Evolutionary conservation across 2,329 filamentous ascomycete species (phyloP).

Genomic region (Colletotrichum trifolii): DNA sequence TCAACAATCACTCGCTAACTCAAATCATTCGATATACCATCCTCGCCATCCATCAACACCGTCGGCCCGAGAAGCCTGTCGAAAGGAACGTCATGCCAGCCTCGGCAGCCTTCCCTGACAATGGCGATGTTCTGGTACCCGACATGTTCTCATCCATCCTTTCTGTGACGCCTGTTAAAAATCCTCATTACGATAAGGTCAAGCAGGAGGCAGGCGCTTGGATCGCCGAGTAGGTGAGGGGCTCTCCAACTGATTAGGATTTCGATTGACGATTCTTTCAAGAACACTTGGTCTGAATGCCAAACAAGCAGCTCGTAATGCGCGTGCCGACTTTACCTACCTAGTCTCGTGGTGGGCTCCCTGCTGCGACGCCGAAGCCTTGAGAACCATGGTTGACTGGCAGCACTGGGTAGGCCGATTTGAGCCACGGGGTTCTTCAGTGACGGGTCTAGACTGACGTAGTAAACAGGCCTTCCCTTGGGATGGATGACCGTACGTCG

Average conservation of each 20-base stretch:
- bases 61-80: too few species aligned
- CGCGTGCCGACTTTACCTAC: neutral
- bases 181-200: neutral
- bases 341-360: conserved; percentile 8
- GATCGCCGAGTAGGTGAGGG: neutral
- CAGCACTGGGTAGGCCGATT: neutral
- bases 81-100: too few species aligned
- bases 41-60: too few species aligned
- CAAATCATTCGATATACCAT: too few species aligned
- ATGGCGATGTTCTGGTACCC: neutral
- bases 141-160: conserved; percentile 6
- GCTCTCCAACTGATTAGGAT: too few species aligned
- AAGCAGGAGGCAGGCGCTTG: neutral
- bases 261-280: neutral
- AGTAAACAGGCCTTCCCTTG: neutral
- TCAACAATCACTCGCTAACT: too few species aligned
- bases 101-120: too few species aligned
- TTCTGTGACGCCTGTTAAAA: conserved; percentile 1
- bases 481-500: conserved; percentile 4
- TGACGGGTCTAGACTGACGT: neutral
- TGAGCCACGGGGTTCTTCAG: neutral
- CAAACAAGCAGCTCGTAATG: neutral
- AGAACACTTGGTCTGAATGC: conserved; percentile 2
- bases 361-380: conserved; percentile 1
- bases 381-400: conserved; percentile 10